phyloP scores from a whole-genome alignment of 768 basidiomycete species.

The Suillus subaureus region DNA sequence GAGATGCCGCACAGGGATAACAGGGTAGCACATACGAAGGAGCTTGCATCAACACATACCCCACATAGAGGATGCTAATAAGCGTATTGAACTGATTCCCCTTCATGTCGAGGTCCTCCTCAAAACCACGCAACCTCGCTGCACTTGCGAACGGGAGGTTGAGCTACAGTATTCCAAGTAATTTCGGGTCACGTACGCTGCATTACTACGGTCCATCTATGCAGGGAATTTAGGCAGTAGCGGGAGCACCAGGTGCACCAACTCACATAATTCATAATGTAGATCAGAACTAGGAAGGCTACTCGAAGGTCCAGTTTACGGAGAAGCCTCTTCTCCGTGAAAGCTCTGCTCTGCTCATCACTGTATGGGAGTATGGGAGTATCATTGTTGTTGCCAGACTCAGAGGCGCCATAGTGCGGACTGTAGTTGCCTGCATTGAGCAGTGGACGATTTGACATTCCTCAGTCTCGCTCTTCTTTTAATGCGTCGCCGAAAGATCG shows the following conservation, averaged over 20 bases:
- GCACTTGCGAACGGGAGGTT: constrained; percentile 43
- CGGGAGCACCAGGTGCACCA: neutral
- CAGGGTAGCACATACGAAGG: constrained; percentile 55
- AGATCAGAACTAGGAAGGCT: constrained; percentile 46
- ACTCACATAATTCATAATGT: constrained; percentile 51
- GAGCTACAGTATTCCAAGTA: neutral
- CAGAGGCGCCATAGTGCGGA: neutral
- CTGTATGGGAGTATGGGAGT: constrained; percentile 5
- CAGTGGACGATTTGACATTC: constrained; percentile 1
- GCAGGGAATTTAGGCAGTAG: constrained; percentile 7
- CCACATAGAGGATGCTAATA: constrained; percentile 66
- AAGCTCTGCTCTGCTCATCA: constrained; percentile 31
- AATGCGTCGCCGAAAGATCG: neutral
- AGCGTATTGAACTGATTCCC: constrained; percentile 67
- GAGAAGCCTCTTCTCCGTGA: constrained; percentile 47
- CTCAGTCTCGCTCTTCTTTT: neutral
- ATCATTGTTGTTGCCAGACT: neutral
- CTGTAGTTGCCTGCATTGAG: neutral
- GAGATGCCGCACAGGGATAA: neutral
- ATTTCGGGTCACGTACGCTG: constrained; percentile 43
- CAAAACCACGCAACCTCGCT: constrained; percentile 70
- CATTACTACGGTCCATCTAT: constrained; percentile 73
- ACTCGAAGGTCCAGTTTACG: constrained; percentile 46
- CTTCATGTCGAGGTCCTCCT: constrained; percentile 61
- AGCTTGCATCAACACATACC: constrained; percentile 75